Evolutionary conservation across 768 basidiomycete species (phyloP).

Genomic region (Amanita subjunquillea): DNA sequence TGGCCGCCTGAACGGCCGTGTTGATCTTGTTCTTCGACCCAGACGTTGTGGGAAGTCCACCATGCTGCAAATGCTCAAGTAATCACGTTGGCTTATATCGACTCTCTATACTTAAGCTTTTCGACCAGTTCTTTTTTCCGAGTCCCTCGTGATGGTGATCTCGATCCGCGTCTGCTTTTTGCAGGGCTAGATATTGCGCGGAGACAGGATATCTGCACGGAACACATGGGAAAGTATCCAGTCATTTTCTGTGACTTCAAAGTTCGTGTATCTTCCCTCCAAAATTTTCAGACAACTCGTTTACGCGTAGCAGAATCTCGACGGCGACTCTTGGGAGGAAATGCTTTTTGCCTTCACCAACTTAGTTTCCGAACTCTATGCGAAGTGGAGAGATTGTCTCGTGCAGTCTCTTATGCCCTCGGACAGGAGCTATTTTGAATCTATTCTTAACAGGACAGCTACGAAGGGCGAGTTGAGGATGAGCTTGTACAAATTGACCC

Average conservation of each 20-base stretch:
- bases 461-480: neutral
- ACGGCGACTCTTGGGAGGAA: slow-evolving; percentile 1
- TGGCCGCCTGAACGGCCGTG: neutral
- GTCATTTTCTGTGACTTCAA: neutral
- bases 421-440: neutral
- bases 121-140: slow-evolving; percentile 9
- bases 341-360: slow-evolving; percentile 5
- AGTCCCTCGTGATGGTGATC: slow-evolving; percentile 7
- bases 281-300: neutral
- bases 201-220: too few relatives aligned
- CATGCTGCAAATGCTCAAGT: too few relatives aligned
- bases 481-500: slow-evolving; percentile 5
- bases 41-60: slow-evolving; percentile 10
- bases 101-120: slow-evolving; percentile 5
- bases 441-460: slow-evolving; percentile 5
- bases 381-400: neutral
- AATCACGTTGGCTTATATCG: neutral
- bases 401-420: too few relatives aligned
- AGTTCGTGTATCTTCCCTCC: slow-evolving; percentile 8
- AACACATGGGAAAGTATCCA: too few relatives aligned
- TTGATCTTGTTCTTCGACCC: slow-evolving; percentile 11
- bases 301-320: slow-evolving; percentile 5
- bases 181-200: too few relatives aligned
- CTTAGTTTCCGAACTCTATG: slow-evolving; percentile 3
- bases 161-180: slow-evolving; percentile 6